Percentiles rank a stretch among this genome's conserved stretches.
phyloP scores from a whole-genome alignment of 192 early-diverging fungal genomes.

The Coemansia sp. region DNA sequence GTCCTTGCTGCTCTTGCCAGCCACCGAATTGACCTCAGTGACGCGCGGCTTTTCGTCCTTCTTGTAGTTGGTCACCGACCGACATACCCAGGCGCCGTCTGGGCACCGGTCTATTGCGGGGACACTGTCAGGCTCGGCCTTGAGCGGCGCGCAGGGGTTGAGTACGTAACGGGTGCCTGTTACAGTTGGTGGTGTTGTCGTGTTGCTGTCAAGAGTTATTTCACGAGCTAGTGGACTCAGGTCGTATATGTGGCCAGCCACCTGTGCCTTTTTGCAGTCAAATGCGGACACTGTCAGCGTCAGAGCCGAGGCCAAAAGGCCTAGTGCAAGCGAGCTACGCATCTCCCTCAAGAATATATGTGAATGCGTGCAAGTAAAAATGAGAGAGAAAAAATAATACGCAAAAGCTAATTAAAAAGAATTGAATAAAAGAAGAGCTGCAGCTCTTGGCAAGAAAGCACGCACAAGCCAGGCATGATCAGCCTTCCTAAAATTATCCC shows the following conservation, averaged over 20 bases:
- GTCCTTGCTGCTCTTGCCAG: slow-evolving; percentile 23
- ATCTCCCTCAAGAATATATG: background rate
- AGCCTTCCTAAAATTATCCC: background rate
- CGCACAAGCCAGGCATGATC: slow-evolving; percentile 1
- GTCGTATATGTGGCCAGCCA: slow-evolving; percentile 46
- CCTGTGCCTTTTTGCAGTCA: slow-evolving; percentile 49
- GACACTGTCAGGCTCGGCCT: slow-evolving; percentile 28
- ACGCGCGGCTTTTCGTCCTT: slow-evolving; percentile 33
- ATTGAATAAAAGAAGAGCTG: background rate
- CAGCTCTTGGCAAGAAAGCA: background rate
- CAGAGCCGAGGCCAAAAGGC: slow-evolving; percentile 5
- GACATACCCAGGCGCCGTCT: slow-evolving; percentile 42
- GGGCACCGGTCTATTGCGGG: slow-evolving; percentile 50
- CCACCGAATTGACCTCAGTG: slow-evolving; percentile 39
- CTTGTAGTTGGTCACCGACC: slow-evolving; percentile 53
- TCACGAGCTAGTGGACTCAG: slow-evolving; percentile 37
- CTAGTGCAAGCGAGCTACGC: slow-evolving; percentile 12
- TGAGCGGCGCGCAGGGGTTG: slow-evolving; percentile 51
- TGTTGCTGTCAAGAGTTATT: slow-evolving; percentile 31
- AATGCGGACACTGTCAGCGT: slow-evolving; percentile 24
- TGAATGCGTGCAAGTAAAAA: background rate
- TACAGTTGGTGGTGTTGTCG: slow-evolving; percentile 48
- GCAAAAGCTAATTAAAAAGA: background rate
- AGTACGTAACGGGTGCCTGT: slow-evolving; percentile 40
- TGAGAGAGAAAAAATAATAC: background rate